phyloP scores from a whole-genome alignment of 305 asterid genomes.

The Plantago coronopus region DNA sequence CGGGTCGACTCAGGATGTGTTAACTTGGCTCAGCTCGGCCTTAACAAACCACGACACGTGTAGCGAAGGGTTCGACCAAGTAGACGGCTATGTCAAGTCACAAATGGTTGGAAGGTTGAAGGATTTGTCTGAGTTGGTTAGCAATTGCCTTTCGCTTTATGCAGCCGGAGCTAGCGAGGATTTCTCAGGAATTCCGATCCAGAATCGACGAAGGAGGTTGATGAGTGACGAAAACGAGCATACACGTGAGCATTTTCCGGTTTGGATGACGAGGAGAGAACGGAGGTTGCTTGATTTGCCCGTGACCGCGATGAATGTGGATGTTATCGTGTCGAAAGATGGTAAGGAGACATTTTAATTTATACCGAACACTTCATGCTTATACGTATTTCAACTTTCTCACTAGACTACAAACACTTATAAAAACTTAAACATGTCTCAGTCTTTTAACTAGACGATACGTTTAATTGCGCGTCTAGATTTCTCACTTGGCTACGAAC shows the following conservation, averaged over 20 bases:
- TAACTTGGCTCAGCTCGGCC: constrained; percentile 95
- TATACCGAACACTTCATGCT: too few species aligned
- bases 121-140: constrained; percentile 74
- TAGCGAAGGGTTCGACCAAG: constrained; percentile 56
- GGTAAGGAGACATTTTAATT: too few species aligned
- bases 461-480: too few species aligned
- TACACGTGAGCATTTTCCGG: constrained; percentile 43
- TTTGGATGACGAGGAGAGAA: constrained; percentile 67
- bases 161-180: constrained; percentile 54
- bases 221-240: constrained; percentile 23
- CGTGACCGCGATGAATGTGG: constrained; percentile 49
- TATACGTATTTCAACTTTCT: too few species aligned
- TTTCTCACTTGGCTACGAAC: too few species aligned
- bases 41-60: constrained; percentile 94
- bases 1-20: constrained; percentile 58
- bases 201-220: constrained; percentile 56
- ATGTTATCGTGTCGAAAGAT: constrained; percentile 60
- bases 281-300: constrained; percentile 52
- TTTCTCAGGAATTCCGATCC: constrained; percentile 72
- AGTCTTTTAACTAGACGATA: too few species aligned
- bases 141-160: constrained; percentile 86
- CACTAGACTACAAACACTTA: too few species aligned
- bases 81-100: constrained; percentile 54
- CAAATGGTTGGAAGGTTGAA: constrained; percentile 51
- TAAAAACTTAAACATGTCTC: too few species aligned